phyloP scores from a whole-genome alignment of 148 eudicot genomes.

The Amaranthus hypochondriacus region DNA sequence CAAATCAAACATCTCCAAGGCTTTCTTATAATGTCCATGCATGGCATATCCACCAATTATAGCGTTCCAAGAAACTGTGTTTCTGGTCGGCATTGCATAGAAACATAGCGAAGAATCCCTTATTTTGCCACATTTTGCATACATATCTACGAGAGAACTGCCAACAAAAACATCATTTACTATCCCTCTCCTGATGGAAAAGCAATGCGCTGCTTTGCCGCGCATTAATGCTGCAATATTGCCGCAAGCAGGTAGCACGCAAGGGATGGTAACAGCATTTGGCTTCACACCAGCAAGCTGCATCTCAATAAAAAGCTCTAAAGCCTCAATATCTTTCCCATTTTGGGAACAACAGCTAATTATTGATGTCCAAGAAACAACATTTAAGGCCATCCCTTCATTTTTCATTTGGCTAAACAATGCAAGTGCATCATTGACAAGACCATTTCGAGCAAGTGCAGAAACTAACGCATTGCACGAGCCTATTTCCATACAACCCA shows the following conservation, averaged over 20 bases:
- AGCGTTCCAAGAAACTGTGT: slow-evolving; percentile 60
- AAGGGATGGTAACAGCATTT: slow-evolving; percentile 62
- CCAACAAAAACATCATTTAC: slow-evolving; percentile 57
- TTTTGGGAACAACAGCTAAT: slow-evolving; percentile 68
- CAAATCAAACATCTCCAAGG: slow-evolving; percentile 45
- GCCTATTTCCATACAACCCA: slow-evolving; percentile 39
- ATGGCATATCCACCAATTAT: slow-evolving; percentile 65
- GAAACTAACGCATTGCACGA: slow-evolving; percentile 53
- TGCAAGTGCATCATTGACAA: slow-evolving; percentile 43
- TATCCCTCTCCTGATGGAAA: slow-evolving; percentile 43
- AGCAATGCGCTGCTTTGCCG: slow-evolving; percentile 70
- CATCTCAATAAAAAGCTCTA: slow-evolving; percentile 60
- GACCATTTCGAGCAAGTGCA: slow-evolving; percentile 55
- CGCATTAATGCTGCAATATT: slow-evolving; percentile 70
- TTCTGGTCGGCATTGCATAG: slow-evolving; percentile 44
- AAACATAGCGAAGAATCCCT: slow-evolving; percentile 48
- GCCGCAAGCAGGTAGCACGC: slow-evolving; percentile 71
- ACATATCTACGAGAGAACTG: slow-evolving; percentile 68
- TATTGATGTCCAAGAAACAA: slow-evolving; percentile 77
- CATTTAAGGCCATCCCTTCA: slow-evolving; percentile 46
- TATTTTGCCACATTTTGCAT: slow-evolving; percentile 70
- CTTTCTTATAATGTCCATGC: slow-evolving; percentile 58
- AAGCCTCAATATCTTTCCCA: slow-evolving; percentile 68
- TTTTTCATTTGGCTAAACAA: slow-evolving; percentile 38
- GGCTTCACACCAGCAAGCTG: slow-evolving; percentile 58